These are phyloP conservation scores for Debaryomycetaceae sp. DNA, from an alignment of 1,139 yeast genomes.

Conservation along the genomic window DNA sequence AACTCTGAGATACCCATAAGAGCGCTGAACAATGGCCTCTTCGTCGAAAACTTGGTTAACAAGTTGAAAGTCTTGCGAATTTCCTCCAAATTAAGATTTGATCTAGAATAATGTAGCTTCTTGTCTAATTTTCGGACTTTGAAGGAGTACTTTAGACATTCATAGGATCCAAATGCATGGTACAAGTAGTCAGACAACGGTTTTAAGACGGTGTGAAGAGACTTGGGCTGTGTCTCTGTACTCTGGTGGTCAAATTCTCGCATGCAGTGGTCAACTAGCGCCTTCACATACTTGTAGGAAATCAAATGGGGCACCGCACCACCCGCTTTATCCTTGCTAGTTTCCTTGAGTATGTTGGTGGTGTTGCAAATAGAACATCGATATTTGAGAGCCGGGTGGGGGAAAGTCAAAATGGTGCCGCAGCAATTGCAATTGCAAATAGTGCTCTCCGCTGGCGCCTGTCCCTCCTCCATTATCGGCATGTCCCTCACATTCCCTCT, in stretches of 20 bases:
- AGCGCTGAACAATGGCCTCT: slow-evolving; percentile 53
- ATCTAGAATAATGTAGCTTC: slow-evolving; percentile 32
- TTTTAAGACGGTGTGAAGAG: slow-evolving; percentile 41
- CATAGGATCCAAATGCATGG: slow-evolving; percentile 37
- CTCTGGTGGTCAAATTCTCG: slow-evolving; percentile 10
- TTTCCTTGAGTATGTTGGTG: slow-evolving; percentile 30
- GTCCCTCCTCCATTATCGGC: slow-evolving; percentile 3
- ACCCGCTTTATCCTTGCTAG: slow-evolving; percentile 4
- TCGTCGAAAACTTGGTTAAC: slow-evolving; percentile 52
- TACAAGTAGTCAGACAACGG: slow-evolving; percentile 47
- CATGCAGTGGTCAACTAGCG: slow-evolving; percentile 28
- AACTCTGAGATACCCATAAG: slow-evolving; percentile 47
- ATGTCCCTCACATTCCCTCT: not conserved
- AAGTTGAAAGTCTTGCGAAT: slow-evolving; percentile 39
- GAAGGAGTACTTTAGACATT: slow-evolving; percentile 50
- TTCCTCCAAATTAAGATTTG: slow-evolving; percentile 47
- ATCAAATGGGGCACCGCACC: slow-evolving; percentile 15
- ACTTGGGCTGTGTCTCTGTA: slow-evolving; percentile 7
- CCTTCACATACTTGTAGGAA: slow-evolving; percentile 24
- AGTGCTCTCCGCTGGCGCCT: slow-evolving; percentile 6
- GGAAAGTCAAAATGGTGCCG: slow-evolving; percentile 53
- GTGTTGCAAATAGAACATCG: slow-evolving; percentile 58
- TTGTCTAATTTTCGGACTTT: slow-evolving; percentile 19
- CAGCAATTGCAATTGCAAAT: slow-evolving; percentile 52
- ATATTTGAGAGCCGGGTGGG: slow-evolving; percentile 43